These are phyloP conservation scores for Didymella arachidicola DNA, from an alignment of 2,329 filamentous ascomycete genomes.

Conservation along the genomic window DNA sequence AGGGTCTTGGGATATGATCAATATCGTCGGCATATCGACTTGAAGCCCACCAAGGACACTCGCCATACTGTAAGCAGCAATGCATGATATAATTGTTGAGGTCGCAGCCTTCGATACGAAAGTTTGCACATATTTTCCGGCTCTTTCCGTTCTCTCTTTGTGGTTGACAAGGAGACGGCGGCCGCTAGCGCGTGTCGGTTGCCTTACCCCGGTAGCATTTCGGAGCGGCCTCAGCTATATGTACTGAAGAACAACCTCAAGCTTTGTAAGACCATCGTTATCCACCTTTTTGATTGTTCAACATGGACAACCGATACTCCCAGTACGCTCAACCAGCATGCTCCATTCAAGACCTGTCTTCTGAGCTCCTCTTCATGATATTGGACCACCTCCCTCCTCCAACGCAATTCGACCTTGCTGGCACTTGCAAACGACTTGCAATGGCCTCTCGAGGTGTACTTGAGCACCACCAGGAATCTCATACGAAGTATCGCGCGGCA, in stretches of 20 bases:
- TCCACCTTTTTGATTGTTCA: neutral
- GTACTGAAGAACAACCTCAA: neutral
- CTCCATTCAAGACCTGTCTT: neutral
- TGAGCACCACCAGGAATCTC: neutral
- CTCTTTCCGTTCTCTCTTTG: neutral
- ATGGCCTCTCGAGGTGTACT: neutral
- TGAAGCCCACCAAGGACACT: neutral
- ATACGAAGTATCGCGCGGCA: neutral
- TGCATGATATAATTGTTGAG: neutral
- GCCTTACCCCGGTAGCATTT: neutral
- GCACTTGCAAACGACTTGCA: neutral
- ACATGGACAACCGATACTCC: neutral
- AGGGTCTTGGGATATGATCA: neutral
- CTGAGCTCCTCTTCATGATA: neutral
- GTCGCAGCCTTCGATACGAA: neutral
- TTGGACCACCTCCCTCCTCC: neutral
- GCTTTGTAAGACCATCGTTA: neutral
- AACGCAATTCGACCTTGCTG: neutral
- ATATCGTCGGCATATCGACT: neutral
- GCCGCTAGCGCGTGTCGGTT: neutral
- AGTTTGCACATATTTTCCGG: neutral
- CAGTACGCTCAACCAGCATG: neutral
- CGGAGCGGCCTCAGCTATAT: neutral
- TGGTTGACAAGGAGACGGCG: neutral
- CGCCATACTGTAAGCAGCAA: no score